These are phyloP conservation scores for Saccharomycopsis oosterbeekiorum DNA, from an alignment of 805 yeast genomes.

Conservation along the genomic window DNA sequence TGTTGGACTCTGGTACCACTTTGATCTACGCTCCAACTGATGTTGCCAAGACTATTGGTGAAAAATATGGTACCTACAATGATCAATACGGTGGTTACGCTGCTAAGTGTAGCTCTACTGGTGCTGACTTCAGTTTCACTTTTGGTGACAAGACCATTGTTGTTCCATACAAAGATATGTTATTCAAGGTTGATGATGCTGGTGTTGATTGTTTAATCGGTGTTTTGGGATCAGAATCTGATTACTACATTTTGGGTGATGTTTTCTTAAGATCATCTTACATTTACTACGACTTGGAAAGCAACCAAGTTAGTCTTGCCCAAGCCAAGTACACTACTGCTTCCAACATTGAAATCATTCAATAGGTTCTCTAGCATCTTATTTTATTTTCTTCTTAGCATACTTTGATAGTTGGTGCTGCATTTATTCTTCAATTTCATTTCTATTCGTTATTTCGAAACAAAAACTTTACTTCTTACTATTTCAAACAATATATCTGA, in stretches of 20 bases:
- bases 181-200: constrained; percentile 9
- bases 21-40: constrained; percentile 35
- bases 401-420: background rate
- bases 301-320: constrained; percentile 46
- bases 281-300: constrained; percentile 55
- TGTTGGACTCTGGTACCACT: constrained; percentile 36
- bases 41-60: constrained; percentile 8
- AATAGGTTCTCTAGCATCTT: background rate
- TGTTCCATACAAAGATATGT: constrained; percentile 14
- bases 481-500: background rate
- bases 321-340: constrained; percentile 26
- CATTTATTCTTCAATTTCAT: background rate
- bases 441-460: background rate
- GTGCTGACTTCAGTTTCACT: constrained; percentile 22
- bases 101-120: constrained; percentile 8
- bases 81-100: constrained; percentile 7
- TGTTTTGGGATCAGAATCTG: constrained; percentile 9
- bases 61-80: constrained; percentile 10
- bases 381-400: background rate
- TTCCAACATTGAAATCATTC: constrained; percentile 22
- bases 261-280: constrained; percentile 49
- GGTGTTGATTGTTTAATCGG: constrained; percentile 12
- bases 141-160: constrained; percentile 9
- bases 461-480: background rate
- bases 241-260: constrained; percentile 40